phyloP scores from a whole-genome alignment of 495 filamentous ascomycete genomes.

The Entonaema liquescens region DNA sequence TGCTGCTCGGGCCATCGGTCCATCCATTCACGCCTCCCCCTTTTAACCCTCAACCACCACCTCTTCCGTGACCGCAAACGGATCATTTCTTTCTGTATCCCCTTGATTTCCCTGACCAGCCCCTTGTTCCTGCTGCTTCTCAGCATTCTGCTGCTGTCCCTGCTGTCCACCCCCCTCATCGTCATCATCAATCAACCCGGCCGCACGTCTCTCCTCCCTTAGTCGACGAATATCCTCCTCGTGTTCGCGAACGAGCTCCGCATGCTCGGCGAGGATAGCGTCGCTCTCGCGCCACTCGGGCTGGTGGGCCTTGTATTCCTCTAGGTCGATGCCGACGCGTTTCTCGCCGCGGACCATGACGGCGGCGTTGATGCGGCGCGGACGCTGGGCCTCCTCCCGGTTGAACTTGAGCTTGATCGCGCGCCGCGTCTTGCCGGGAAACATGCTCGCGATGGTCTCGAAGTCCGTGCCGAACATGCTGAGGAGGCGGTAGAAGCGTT shows the following conservation, averaged over 20 bases:
- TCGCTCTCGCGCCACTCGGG: conserved; percentile 64
- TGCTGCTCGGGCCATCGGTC: neutral
- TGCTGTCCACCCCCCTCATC: conserved; percentile 41
- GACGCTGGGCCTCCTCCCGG: conserved; percentile 84
- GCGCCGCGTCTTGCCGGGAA: conserved; percentile 75
- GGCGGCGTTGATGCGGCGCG: conserved; percentile 71
- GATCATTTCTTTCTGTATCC: conserved; percentile 29
- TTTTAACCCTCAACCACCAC: conserved; percentile 7
- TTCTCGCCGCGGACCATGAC: conserved; percentile 64
- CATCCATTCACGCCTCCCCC: neutral
- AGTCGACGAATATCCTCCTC: conserved; percentile 62
- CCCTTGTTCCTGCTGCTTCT: neutral
- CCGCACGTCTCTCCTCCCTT: conserved; percentile 50
- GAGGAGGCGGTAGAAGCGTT: conserved; percentile 84
- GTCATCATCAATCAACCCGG: conserved; percentile 47
- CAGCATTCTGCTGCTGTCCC: conserved; percentile 27
- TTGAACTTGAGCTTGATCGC: conserved; percentile 94
- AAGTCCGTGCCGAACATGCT: conserved; percentile 94
- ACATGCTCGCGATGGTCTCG: conserved; percentile 83
- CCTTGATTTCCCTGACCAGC: conserved; percentile 46
- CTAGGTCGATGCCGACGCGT: conserved; percentile 67
- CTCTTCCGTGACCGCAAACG: conserved; percentile 22
- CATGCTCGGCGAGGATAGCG: conserved; percentile 76
- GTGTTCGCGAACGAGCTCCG: conserved; percentile 70
- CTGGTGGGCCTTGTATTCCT: conserved; percentile 70